These are phyloP conservation scores for Mercurialis annua DNA, from an alignment of 345 rosid species.

Conservation along the genomic window DNA sequence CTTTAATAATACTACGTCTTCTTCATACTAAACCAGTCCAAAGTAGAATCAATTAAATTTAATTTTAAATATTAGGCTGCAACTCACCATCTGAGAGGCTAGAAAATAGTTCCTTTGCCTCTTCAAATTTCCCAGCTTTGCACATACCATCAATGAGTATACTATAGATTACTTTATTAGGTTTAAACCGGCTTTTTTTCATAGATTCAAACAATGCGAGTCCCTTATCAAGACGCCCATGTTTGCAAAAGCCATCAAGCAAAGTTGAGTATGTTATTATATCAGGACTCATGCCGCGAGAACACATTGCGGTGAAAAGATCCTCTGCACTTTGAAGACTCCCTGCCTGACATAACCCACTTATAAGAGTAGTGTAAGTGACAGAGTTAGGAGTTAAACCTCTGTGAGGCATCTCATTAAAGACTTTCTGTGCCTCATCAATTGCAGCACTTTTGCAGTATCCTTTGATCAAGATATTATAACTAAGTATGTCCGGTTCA, in stretches of 20 bases:
- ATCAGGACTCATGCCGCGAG: background rate
- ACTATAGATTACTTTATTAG: background rate
- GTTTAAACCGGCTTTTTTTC: background rate
- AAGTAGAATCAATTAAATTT: too few species aligned
- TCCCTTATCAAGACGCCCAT: background rate
- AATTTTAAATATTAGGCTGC: too few species aligned
- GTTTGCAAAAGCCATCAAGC: conserved; percentile 10
- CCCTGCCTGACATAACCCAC: background rate
- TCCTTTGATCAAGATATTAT: too few species aligned
- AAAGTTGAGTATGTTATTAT: conserved; percentile 6
- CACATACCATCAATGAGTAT: background rate
- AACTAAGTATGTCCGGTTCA: too few species aligned
- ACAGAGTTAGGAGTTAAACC: background rate
- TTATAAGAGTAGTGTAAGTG: background rate
- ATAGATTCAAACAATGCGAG: background rate
- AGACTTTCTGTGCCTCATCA: too few species aligned
- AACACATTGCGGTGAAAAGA: too few species aligned
- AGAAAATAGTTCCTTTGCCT: background rate
- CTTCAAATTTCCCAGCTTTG: background rate
- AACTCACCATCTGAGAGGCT: background rate
- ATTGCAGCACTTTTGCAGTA: too few species aligned
- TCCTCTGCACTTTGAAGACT: too few species aligned
- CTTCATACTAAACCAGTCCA: too few species aligned
- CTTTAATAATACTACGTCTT: too few species aligned
- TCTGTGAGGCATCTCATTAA: too few species aligned